Evolutionary conservation across 768 basidiomycete species (phyloP).

Genomic region (Chalciporus sphaerocephalus): DNA sequence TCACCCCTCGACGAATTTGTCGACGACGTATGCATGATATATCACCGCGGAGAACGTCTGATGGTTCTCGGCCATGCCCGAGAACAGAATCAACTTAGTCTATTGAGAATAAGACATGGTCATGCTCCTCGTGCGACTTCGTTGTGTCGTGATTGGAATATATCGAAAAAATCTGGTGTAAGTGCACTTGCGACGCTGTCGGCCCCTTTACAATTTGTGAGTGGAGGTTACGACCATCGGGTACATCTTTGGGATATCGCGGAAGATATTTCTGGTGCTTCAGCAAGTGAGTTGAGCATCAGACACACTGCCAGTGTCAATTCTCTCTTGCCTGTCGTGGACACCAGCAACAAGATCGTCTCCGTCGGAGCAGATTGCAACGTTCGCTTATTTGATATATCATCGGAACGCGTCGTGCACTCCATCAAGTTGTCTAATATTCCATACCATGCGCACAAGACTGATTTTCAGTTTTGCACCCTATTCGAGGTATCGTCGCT

Average conservation of each 20-base stretch:
- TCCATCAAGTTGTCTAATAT: conserved; percentile 41
- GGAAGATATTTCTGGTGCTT: conserved; percentile 30
- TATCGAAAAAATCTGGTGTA: conserved; percentile 38
- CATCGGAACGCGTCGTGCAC: conserved; percentile 40
- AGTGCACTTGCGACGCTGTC: conserved; percentile 41
- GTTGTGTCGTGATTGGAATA: conserved; percentile 30
- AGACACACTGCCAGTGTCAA: conserved; percentile 43
- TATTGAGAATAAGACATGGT: conserved; percentile 13
- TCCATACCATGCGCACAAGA: conserved; percentile 41
- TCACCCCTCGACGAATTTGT: conserved; percentile 30
- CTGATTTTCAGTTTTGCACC: conserved; percentile 36
- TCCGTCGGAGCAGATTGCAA: conserved; percentile 48
- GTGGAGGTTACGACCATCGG: conserved; percentile 46
- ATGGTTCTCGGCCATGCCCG: conserved; percentile 39
- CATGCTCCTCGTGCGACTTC: conserved; percentile 14
- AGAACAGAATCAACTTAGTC: conserved; percentile 33
- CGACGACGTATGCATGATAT: conserved; percentile 42
- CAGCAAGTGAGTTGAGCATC: conserved; percentile 33
- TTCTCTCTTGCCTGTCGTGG: conserved; percentile 39
- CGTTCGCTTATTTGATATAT: conserved; percentile 43
- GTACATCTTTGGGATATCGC: conserved; percentile 46
- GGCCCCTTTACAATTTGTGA: conserved; percentile 42
- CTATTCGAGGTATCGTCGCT: conserved; percentile 40
- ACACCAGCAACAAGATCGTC: conserved; percentile 44
- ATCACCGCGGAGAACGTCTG: conserved; percentile 19